phyloP scores from a whole-genome alignment of 2,329 filamentous ascomycete species.

The Arachnomyces sp. region DNA sequence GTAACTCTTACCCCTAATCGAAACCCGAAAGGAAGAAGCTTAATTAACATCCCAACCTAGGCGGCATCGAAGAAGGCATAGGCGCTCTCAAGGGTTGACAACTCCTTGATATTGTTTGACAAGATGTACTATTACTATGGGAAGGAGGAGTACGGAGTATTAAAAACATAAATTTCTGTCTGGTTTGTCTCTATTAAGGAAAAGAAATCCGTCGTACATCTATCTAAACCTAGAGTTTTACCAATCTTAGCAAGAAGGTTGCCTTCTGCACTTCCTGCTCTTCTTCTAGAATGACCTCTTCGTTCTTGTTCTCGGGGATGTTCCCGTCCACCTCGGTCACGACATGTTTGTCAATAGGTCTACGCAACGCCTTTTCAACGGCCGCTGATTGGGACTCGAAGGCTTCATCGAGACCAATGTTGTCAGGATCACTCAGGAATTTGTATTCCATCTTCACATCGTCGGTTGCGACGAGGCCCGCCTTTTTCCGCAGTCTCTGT shows the following conservation, averaged over 20 bases:
- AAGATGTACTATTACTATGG: neutral
- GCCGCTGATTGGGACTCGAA: slow-evolving; percentile 60
- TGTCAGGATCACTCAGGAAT: slow-evolving; percentile 70
- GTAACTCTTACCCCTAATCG: too few species aligned
- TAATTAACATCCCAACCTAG: slow-evolving; percentile 22
- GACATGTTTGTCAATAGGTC: slow-evolving; percentile 65
- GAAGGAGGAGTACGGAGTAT: too few species aligned
- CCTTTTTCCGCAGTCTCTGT: slow-evolving; percentile 88
- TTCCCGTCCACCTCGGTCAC: slow-evolving; percentile 54
- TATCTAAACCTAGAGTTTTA: slow-evolving; percentile 54
- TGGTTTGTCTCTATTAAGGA: slow-evolving; percentile 1
- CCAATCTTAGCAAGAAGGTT: slow-evolving; percentile 66
- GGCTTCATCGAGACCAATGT: slow-evolving; percentile 61
- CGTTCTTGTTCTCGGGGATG: slow-evolving; percentile 45
- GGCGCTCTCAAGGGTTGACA: slow-evolving; percentile 4
- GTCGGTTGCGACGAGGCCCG: slow-evolving; percentile 80
- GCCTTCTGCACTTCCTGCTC: slow-evolving; percentile 81
- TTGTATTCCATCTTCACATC: slow-evolving; percentile 93
- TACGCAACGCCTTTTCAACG: slow-evolving; percentile 70
- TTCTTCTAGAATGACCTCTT: slow-evolving; percentile 66
- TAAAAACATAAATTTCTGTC: neutral
- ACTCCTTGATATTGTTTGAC: neutral
- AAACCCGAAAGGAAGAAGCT: too few species aligned
- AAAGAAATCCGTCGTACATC: slow-evolving; percentile 27
- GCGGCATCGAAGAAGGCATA: slow-evolving; percentile 46